A percentile compares a stretch with the other conserved stretches of the same genome.
phyloP scores from a whole-genome alignment of 2,329 filamentous ascomycete species.

The Rachicladosporium sp. region DNA sequence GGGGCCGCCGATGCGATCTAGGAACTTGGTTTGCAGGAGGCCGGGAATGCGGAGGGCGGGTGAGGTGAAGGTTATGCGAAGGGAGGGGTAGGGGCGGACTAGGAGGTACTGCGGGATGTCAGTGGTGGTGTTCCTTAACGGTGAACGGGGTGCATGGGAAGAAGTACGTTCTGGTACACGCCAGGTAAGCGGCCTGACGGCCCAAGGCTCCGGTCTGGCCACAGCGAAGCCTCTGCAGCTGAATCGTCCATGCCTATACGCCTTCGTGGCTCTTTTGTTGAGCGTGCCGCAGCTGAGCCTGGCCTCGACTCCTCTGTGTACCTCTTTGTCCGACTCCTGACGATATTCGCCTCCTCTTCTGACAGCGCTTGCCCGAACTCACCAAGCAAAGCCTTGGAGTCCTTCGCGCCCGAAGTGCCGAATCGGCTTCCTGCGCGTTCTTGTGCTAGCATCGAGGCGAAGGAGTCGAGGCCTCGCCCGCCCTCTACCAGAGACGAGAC shows the following conservation, averaged over 20 bases:
- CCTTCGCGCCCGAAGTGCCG: conserved; percentile 10
- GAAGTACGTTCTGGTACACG: conserved; percentile 25
- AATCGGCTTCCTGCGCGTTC: conserved; percentile 19
- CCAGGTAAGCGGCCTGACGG: conserved; percentile 24
- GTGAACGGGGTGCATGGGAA: too few species aligned
- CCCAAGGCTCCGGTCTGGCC: conserved; percentile 20
- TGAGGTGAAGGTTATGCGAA: conserved; percentile 57
- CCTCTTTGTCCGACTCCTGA: conserved; percentile 13
- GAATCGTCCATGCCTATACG: conserved; percentile 22
- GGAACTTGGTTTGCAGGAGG: conserved; percentile 40
- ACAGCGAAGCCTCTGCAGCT: conserved; percentile 15
- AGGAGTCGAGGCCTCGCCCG: conserved; percentile 25
- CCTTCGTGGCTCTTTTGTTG: conserved; percentile 8
- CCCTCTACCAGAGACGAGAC: conserved; percentile 25
- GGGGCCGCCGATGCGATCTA: conserved; percentile 32
- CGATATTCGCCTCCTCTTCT: conserved; percentile 20
- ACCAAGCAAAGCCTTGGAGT: conserved; percentile 15
- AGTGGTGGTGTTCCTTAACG: background rate
- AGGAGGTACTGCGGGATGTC: conserved; percentile 42
- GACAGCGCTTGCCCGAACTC: conserved; percentile 21
- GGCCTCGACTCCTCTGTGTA: conserved; percentile 7
- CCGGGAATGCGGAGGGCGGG: conserved; percentile 55
- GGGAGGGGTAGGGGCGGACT: conserved; percentile 51
- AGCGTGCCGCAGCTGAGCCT: conserved; percentile 4
- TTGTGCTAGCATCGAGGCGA: conserved; percentile 22